Conservation (phyloP, 495 filamentous ascomycete genomes). For the Neurospora sp. region DNA sequence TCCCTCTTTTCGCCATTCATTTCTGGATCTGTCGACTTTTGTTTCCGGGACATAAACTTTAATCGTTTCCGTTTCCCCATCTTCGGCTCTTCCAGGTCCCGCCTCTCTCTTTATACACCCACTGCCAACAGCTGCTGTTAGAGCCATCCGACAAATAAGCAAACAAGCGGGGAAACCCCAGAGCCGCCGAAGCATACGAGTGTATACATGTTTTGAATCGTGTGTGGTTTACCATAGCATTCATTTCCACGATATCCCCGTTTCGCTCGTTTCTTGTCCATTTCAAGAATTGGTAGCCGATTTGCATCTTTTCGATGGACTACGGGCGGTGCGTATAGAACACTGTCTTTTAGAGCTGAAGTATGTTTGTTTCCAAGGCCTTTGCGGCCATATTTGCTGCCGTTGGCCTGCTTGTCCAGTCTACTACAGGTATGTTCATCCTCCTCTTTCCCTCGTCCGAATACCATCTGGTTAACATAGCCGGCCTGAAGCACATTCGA, state of each 20-base stretch:
- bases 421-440: conserved; percentile 19
- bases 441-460: background rate
- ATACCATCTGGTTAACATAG: conserved; percentile 2
- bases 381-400: conserved; percentile 24
- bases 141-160: background rate
- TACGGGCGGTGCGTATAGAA: background rate
- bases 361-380: conserved; percentile 26
- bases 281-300: background rate
- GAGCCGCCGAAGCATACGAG: background rate
- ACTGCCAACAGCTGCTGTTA: background rate
- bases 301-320: background rate
- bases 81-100: background rate
- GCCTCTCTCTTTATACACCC: background rate
- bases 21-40: background rate
- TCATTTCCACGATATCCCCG: background rate
- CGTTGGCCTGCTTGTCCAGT: conserved; percentile 19
- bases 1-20: background rate
- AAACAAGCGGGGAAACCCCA: background rate
- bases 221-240: background rate
- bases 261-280: background rate
- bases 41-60: background rate
- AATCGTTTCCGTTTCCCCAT: background rate
- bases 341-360: conserved; percentile 4
- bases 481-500: conserved; percentile 51
- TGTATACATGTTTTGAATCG: background rate